Conservation (phyloP, 495 filamentous ascomycete species). For the Hypoxylon intermedium region DNA sequence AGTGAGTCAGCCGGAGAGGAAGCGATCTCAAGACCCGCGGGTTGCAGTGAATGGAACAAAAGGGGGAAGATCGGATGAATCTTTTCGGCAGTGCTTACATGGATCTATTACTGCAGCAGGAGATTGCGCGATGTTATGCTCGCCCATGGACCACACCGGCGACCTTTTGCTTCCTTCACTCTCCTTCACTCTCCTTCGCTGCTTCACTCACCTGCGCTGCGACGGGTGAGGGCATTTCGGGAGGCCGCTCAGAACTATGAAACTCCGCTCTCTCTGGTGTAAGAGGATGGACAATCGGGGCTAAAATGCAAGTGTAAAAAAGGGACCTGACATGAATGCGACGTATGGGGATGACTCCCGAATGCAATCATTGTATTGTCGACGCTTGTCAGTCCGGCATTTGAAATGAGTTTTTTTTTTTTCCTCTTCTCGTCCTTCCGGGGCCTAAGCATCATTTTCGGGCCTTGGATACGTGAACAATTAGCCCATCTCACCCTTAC, state of each 20-base stretch:
- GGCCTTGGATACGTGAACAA: conserved; percentile 6
- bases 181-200: background rate
- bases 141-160: background rate
- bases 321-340: background rate
- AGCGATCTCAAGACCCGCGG: background rate
- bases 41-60: conserved; percentile 4
- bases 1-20: conserved; percentile 6
- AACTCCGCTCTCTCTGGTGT: background rate
- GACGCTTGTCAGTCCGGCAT: conserved; percentile 1
- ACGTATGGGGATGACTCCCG: background rate
- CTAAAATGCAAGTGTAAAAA: background rate
- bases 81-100: conserved; percentile 15
- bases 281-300: background rate
- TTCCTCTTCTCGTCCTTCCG: background rate
- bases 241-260: conserved; percentile 5
- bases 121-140: conserved; percentile 24
- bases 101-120: conserved; percentile 8
- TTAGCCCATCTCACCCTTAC: background rate
- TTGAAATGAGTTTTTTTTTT: background rate
- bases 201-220: conserved; percentile 2
- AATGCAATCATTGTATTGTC: background rate
- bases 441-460: conserved; percentile 1
- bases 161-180: background rate
- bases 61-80: conserved; percentile 5
- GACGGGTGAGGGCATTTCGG: conserved; percentile 6